Evolutionary conservation across 2,329 filamentous ascomycete species (phyloP).

Genomic region (Pseudogymnoascus sp.): DNA sequence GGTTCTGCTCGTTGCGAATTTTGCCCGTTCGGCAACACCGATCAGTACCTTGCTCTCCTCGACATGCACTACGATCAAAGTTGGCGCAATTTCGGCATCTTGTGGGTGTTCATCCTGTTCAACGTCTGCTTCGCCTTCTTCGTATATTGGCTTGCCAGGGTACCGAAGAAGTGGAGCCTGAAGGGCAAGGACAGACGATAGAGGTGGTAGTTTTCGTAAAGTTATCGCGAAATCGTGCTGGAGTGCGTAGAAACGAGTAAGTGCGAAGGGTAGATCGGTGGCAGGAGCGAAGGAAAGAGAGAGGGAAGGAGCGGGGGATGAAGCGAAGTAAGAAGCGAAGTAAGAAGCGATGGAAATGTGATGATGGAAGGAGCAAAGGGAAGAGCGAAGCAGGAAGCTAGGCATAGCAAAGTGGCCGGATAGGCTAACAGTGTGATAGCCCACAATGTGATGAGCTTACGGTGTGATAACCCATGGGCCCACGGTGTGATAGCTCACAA

Average conservation of each 20-base stretch:
- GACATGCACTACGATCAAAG: slow-evolving; percentile 47
- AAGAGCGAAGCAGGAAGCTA: no score
- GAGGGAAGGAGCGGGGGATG: no score
- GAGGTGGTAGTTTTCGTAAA: neutral
- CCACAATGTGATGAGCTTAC: no score
- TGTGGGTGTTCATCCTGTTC: slow-evolving; percentile 50
- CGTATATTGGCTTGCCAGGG: slow-evolving; percentile 44
- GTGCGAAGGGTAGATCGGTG: no score
- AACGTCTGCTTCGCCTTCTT: slow-evolving; percentile 46
- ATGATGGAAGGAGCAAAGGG: no score
- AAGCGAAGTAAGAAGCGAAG: no score
- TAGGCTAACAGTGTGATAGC: no score
- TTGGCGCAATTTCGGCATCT: slow-evolving; percentile 62
- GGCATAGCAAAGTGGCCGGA: no score
- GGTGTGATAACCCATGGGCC: no score
- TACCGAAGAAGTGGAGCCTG: slow-evolving; percentile 32
- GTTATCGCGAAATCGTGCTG: neutral
- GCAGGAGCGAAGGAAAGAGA: no score
- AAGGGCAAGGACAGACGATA: neutral
- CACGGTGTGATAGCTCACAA: no score
- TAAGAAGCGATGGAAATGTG: no score
- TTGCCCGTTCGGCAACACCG: slow-evolving; percentile 45
- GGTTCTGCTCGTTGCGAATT: slow-evolving; percentile 42
- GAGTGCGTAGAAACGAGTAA: neutral
- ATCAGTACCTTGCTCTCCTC: slow-evolving; percentile 41